A percentile compares a stretch with the other conserved stretches of the same genome.
phyloP scores from a whole-genome alignment of 805 yeast genomes.

The Metschnikowia aberdeeniae region DNA sequence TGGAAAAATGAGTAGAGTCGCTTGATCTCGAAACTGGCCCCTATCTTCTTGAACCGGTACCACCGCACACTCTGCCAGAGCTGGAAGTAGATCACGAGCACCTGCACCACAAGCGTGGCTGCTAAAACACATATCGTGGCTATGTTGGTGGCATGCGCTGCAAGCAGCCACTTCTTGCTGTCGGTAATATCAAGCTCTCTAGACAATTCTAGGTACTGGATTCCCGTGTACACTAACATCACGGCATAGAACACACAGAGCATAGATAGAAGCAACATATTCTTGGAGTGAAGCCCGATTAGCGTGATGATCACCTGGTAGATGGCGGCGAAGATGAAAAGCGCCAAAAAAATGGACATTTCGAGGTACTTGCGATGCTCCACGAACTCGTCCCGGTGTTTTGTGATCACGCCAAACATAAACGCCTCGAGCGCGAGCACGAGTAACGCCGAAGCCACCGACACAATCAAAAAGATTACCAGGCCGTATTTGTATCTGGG shows the following conservation, averaged over 20 bases:
- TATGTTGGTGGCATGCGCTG: conserved; percentile 37
- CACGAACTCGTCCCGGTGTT: conserved; percentile 21
- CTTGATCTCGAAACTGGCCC: conserved; percentile 41
- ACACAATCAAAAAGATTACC: conserved; percentile 23
- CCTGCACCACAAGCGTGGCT: conserved; percentile 29
- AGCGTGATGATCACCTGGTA: conserved; percentile 38
- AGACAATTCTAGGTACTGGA: conserved; percentile 41
- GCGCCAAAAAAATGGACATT: conserved; percentile 40
- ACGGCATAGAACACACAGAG: conserved; percentile 39
- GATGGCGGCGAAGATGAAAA: conserved; percentile 45
- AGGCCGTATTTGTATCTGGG: conserved; percentile 4
- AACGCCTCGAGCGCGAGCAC: conserved; percentile 36
- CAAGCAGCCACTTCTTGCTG: conserved; percentile 24
- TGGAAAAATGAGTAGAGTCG: conserved; percentile 36
- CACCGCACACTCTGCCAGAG: conserved; percentile 41
- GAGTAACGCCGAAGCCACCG: conserved; percentile 31
- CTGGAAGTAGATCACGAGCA: conserved; percentile 24
- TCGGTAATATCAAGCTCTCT: conserved; percentile 19
- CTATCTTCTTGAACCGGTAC: conserved; percentile 46
- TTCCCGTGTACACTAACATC: conserved; percentile 44
- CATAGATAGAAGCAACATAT: conserved; percentile 37
- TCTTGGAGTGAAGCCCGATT: conserved; percentile 37
- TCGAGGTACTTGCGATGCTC: conserved; percentile 24
- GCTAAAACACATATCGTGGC: conserved; percentile 42
- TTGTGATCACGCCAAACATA: conserved; percentile 36